phyloP scores from a whole-genome alignment of 805 yeast genomes.

The Zygosaccharomyces siamensis region DNA sequence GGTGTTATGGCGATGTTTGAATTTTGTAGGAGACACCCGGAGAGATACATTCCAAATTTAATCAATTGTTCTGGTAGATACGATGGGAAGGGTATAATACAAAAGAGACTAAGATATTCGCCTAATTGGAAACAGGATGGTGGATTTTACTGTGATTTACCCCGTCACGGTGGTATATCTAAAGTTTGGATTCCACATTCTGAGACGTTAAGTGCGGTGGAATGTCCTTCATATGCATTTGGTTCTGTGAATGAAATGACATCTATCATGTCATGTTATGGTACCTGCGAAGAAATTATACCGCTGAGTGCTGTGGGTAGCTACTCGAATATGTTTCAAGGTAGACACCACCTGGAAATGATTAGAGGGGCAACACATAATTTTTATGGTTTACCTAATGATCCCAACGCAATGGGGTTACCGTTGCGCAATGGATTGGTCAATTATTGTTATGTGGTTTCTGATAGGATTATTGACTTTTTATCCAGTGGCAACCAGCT shows the following conservation, averaged over 20 bases:
- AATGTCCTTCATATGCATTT: slow-evolving; percentile 43
- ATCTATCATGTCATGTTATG: slow-evolving; percentile 64
- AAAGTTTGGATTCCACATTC: slow-evolving; percentile 40
- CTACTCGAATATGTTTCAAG: slow-evolving; percentile 53
- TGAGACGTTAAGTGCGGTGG: slow-evolving; percentile 50
- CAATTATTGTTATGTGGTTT: slow-evolving; percentile 43
- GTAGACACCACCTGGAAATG: slow-evolving; percentile 52
- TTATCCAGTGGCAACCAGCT: slow-evolving; percentile 46
- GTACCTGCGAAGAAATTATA: slow-evolving; percentile 60
- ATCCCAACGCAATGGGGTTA: slow-evolving; percentile 35
- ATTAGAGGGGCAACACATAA: slow-evolving; percentile 77
- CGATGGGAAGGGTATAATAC: slow-evolving; percentile 44
- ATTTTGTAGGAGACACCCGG: slow-evolving; percentile 47
- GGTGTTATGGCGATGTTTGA: slow-evolving; percentile 71
- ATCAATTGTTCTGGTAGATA: slow-evolving; percentile 73
- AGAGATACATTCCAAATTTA: slow-evolving; percentile 51
- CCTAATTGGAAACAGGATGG: slow-evolving; percentile 40
- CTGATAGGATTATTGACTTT: slow-evolving; percentile 33
- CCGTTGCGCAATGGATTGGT: slow-evolving; percentile 47
- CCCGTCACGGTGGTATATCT: slow-evolving; percentile 48
- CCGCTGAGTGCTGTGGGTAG: slow-evolving; percentile 57
- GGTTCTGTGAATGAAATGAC: slow-evolving; percentile 42
- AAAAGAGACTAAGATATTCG: slow-evolving; percentile 33
- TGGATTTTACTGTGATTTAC: slow-evolving; percentile 40
- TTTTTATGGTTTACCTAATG: slow-evolving; percentile 50